These are phyloP conservation scores for Tuber melanosporum DNA, from an alignment of 495 filamentous ascomycete genomes.

Conservation along the genomic window DNA sequence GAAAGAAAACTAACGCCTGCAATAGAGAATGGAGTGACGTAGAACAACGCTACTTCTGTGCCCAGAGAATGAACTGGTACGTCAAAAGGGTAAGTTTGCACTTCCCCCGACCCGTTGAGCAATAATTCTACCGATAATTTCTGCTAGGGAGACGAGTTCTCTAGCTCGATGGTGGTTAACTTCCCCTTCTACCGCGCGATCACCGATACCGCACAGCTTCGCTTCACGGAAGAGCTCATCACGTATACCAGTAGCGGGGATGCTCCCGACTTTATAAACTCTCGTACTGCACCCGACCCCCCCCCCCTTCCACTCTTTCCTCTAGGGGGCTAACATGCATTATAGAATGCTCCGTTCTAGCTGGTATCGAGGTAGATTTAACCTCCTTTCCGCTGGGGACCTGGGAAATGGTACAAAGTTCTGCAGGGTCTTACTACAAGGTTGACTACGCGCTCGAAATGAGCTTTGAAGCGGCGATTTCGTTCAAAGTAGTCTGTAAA, in stretches of 20 bases:
- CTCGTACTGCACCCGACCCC: not conserved
- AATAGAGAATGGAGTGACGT: not conserved
- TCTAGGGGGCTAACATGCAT: not conserved
- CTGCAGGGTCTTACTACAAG: not conserved
- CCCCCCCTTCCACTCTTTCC: not conserved
- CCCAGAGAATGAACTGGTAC: conserved; percentile 21
- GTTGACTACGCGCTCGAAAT: not conserved
- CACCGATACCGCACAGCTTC: not conserved
- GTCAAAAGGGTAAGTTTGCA: conserved; percentile 23
- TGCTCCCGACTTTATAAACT: not conserved
- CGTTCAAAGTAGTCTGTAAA: not conserved
- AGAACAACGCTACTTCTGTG: not conserved
- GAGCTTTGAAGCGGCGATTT: conserved; percentile 1
- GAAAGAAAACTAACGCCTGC: not conserved
- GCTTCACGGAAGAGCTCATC: not conserved
- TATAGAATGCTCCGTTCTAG: not conserved
- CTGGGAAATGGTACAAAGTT: not conserved
- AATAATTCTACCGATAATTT: not conserved
- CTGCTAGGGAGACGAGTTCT: conserved; percentile 1
- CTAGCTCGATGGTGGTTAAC: not conserved
- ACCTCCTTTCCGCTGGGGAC: not conserved
- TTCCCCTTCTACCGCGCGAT: not conserved
- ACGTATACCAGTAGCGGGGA: not conserved
- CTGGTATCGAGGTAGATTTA: not conserved
- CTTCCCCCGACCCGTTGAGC: not conserved